Conservation (phyloP, 2,329 filamentous ascomycete genomes). For the Calonectria crousiana region DNA sequence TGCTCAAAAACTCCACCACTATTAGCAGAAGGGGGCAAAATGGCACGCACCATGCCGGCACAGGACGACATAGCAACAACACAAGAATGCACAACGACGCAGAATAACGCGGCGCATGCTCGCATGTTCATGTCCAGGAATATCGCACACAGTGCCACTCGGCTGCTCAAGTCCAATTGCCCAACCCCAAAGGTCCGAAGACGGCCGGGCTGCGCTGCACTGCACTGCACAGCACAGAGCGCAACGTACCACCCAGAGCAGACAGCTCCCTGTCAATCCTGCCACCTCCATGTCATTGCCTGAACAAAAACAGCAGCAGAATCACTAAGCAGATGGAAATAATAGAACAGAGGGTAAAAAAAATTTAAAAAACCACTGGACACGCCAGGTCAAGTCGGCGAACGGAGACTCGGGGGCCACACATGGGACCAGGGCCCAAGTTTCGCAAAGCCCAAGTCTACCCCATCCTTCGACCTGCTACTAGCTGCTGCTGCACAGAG, state of each 20-base stretch:
- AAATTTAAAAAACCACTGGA: not conserved
- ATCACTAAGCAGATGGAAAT: constrained; percentile 28
- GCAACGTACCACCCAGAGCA: not conserved
- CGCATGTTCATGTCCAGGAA: not conserved
- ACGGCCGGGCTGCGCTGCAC: not conserved
- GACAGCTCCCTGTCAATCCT: not conserved
- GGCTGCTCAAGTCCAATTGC: not conserved
- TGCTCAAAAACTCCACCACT: not conserved
- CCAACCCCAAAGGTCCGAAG: not conserved
- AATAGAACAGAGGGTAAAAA: constrained; percentile 7
- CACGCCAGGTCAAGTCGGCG: not conserved
- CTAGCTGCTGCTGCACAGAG: not conserved
- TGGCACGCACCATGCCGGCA: not conserved
- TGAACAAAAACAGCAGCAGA: constrained; percentile 4
- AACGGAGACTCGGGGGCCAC: not conserved
- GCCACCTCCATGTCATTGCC: constrained; percentile 3
- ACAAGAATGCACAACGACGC: not conserved
- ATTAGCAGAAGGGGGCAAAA: not conserved
- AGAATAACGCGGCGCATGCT: constrained; percentile 4
- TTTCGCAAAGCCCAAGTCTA: constrained; percentile 8
- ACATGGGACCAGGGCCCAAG: constrained; percentile 7
- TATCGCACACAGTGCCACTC: not conserved
- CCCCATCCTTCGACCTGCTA: not conserved
- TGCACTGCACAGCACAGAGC: constrained; percentile 7
- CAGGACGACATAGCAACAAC: not conserved